Evolutionary conservation across 768 basidiomycete genomes (phyloP), one percentile per base, ranked within the genome.

Genomic region (Mycena polygramma): DNA sequence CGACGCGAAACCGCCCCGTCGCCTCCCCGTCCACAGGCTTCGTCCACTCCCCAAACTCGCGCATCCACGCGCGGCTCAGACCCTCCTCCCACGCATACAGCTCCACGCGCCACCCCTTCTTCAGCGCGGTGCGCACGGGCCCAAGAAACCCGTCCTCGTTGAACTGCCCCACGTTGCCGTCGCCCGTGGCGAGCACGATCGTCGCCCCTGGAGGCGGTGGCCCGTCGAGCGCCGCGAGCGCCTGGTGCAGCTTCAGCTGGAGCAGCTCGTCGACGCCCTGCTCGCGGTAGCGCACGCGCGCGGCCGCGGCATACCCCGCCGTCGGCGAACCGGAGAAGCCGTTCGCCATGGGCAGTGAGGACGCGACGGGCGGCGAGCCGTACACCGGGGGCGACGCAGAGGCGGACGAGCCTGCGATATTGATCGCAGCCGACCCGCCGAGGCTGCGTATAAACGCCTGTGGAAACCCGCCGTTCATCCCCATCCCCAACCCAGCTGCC

Each of bases 201-300:
- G 94, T 95, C 15, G 91, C 88, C 3, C 89, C 88, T 14, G 82
- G 75, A 0, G 90, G 90, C 2, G 89, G 90, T 1, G 86, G 84
- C 19, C 83, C 82, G 70, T 94, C 92, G 9, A 88, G 86, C 52
- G 88, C 89, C 13, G 92, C 90, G 60, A 98, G 84, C 14, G 92
- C 92, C 78, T 97, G 95, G 73, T 96, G 91, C 37, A 98, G 85
- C 78, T 99, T 98, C 67, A 98, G 85, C 80, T 98, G 96, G 58
- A 99, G 82, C 30, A 98, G 86, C 81, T 99, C 97, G 78, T 99
- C 97, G 3, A 99, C 97, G 14, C 95, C 96, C 80, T 99, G 96
- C 76, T 97, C 95, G 66, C 94, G 88, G 77, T 91, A 95, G 43
- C 90, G 88, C 41, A 26, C 14, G 73, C 45, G 64, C 66, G 36